A percentile compares a stretch with the other conserved stretches of the same genome.
Evolutionary conservation across 345 rosid genomes (phyloP).

Genomic region (Erodium maritimum): DNA sequence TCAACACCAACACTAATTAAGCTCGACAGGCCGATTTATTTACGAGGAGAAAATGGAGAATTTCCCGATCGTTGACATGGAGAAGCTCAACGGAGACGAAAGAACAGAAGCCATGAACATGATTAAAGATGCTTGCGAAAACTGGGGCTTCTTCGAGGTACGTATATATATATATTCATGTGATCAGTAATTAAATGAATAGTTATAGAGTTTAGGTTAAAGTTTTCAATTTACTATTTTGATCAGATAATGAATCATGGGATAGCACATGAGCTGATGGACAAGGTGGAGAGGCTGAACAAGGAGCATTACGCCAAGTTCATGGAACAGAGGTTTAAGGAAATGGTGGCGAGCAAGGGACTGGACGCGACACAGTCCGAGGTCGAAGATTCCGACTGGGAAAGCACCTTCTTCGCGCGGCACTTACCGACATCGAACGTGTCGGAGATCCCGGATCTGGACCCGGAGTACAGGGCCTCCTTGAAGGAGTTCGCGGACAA

Average conservation of each 20-base stretch:
- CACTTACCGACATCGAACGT: slow-evolving; percentile 58
- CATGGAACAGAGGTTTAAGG: slow-evolving; percentile 59
- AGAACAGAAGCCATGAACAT: slow-evolving; percentile 43
- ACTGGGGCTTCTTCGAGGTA: slow-evolving; percentile 90
- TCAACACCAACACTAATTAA: not conserved
- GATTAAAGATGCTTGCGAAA: slow-evolving; percentile 65
- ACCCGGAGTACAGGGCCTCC: slow-evolving; percentile 35
- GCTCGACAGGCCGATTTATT: no score
- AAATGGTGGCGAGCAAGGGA: slow-evolving; percentile 49
- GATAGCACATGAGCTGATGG: slow-evolving; percentile 49
- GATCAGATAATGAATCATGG: slow-evolving; percentile 68
- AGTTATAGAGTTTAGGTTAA: no score
- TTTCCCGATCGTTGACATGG: slow-evolving; percentile 55
- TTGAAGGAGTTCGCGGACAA: slow-evolving; percentile 52
- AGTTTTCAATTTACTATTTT: not conserved
- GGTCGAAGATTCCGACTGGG: slow-evolving; percentile 61
- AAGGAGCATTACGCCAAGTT: slow-evolving; percentile 54
- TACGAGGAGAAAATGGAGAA: slow-evolving; percentile 23
- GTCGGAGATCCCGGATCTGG: slow-evolving; percentile 45
- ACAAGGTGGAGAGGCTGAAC: slow-evolving; percentile 51
- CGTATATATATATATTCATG: not conserved
- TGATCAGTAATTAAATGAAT: no score
- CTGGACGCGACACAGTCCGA: slow-evolving; percentile 42
- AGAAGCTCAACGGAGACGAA: slow-evolving; percentile 49
- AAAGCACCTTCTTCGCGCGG: slow-evolving; percentile 59